phyloP scores from a whole-genome alignment of 2,329 filamentous ascomycete species.

The Verticillium dahliae region DNA sequence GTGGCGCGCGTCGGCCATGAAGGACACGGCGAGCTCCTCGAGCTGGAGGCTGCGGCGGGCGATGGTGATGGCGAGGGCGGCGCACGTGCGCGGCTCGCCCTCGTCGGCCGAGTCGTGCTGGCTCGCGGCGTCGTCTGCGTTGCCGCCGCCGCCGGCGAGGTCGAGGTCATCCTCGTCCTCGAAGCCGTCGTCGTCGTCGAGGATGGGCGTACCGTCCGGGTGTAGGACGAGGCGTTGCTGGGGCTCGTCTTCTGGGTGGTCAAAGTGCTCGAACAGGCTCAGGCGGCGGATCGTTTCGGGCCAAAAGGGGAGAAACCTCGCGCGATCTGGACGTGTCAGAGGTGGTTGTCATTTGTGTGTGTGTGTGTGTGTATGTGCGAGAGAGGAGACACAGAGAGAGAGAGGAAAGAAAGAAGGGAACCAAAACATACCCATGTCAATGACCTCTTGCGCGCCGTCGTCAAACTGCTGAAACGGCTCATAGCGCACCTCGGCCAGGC shows the following conservation, averaged over 20 bases:
- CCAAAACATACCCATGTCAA: constrained; percentile 8
- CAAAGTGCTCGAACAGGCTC: constrained; percentile 16
- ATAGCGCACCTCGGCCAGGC: constrained; percentile 10
- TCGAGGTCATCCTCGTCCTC: background rate
- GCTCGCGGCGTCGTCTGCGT: background rate
- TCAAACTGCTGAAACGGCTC: constrained; percentile 15
- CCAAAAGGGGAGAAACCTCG: constrained; percentile 13
- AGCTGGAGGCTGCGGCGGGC: constrained; percentile 8
- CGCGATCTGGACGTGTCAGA: constrained; percentile 8
- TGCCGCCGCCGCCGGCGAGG: no score
- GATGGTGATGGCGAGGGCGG: constrained; percentile 9
- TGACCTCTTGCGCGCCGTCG: constrained; percentile 10
- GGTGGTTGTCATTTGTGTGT: no score
- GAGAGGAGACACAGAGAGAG: no score
- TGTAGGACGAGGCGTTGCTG: background rate
- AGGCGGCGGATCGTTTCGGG: constrained; percentile 11
- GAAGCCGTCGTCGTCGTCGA: background rate
- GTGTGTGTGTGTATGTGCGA: no score
- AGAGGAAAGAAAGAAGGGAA: background rate
- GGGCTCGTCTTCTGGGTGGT: constrained; percentile 4
- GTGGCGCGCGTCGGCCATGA: constrained; percentile 9
- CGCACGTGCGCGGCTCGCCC: constrained; percentile 4
- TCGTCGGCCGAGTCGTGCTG: background rate
- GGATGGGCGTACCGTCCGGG: background rate
- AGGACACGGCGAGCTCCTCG: constrained; percentile 12